Evolutionary conservation across 768 basidiomycete species (phyloP).

Genomic region (Cubamyces lactineus): DNA sequence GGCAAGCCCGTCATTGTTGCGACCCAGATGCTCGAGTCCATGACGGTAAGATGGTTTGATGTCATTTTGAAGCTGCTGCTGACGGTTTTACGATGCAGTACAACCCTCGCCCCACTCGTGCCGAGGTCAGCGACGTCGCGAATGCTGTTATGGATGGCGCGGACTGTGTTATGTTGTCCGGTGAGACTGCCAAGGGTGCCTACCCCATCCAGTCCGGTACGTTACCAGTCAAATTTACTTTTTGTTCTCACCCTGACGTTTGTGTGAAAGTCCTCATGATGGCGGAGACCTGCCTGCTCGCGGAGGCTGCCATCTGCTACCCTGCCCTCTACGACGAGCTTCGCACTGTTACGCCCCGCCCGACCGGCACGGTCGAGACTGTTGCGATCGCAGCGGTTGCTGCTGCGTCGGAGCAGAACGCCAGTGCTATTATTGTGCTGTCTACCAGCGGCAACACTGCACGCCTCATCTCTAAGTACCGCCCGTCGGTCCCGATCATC

Average conservation of each 20-base stretch:
- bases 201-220: slow-evolving; percentile 95
- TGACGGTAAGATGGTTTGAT: slow-evolving; percentile 69
- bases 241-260: background rate
- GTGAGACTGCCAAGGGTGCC: slow-evolving; percentile 97
- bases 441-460: slow-evolving; percentile 98
- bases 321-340: slow-evolving; percentile 93
- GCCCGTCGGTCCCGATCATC: slow-evolving; percentile 92
- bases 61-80: background rate
- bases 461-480: slow-evolving; percentile 94
- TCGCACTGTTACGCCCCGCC: slow-evolving; percentile 74
- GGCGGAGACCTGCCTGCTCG: slow-evolving; percentile 98
- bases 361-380: slow-evolving; percentile 94
- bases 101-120: slow-evolving; percentile 98
- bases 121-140: slow-evolving; percentile 98
- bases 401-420: slow-evolving; percentile 92
- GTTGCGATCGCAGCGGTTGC: slow-evolving; percentile 96
- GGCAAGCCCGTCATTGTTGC: slow-evolving; percentile 99
- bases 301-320: slow-evolving; percentile 95
- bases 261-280: slow-evolving; percentile 89
- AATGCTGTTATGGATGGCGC: slow-evolving; percentile 99
- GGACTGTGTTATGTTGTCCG: slow-evolving; percentile 99
- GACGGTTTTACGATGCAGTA: slow-evolving; percentile 54
- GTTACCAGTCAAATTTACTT: slow-evolving; percentile 25
- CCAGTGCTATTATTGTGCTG: slow-evolving; percentile 92
- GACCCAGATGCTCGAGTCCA: slow-evolving; percentile 99